Conservation (phyloP, 179 eudicot genomes). For the Actinidia arguta region DNA sequence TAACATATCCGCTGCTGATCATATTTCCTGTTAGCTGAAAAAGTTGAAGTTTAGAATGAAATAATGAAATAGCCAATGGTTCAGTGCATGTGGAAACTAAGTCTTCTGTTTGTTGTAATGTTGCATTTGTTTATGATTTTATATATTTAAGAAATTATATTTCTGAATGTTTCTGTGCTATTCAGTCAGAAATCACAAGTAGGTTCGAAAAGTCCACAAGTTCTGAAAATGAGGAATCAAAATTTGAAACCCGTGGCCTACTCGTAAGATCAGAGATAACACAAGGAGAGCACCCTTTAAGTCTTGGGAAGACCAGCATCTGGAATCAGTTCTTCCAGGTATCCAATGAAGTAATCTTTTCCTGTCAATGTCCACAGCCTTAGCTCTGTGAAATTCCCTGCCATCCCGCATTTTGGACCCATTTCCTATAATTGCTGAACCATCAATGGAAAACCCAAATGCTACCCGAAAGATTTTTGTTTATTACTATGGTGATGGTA, state of each 20-base stretch:
- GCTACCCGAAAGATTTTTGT: too few relatives aligned
- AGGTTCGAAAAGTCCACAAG: conserved; percentile 65
- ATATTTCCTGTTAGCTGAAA: neutral
- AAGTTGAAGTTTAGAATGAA: neutral
- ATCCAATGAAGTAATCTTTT: conserved; percentile 6
- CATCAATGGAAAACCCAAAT: too few relatives aligned
- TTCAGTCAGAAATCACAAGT: conserved; percentile 96
- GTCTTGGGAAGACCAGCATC: conserved; percentile 87
- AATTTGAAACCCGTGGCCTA: conserved; percentile 51
- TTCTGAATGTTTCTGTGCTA: conserved; percentile 79
- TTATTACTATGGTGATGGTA: too few relatives aligned
- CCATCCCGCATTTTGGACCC: too few relatives aligned
- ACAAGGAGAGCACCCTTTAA: conserved; percentile 94
- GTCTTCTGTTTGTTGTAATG: neutral
- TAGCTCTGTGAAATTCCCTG: too few relatives aligned
- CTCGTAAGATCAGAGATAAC: conserved; percentile 80
- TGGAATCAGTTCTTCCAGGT: conserved; percentile 99
- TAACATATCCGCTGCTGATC: neutral
- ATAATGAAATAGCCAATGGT: neutral
- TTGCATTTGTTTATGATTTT: conserved; percentile 19
- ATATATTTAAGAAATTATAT: conserved; percentile 27
- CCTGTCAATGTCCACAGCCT: too few relatives aligned
- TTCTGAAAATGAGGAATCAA: conserved; percentile 51
- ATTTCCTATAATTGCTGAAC: too few relatives aligned
- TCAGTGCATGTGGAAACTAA: conserved; percentile 1